Conservation (phyloP, 306 rosid genomes). For the Casuarina glauca region DNA sequence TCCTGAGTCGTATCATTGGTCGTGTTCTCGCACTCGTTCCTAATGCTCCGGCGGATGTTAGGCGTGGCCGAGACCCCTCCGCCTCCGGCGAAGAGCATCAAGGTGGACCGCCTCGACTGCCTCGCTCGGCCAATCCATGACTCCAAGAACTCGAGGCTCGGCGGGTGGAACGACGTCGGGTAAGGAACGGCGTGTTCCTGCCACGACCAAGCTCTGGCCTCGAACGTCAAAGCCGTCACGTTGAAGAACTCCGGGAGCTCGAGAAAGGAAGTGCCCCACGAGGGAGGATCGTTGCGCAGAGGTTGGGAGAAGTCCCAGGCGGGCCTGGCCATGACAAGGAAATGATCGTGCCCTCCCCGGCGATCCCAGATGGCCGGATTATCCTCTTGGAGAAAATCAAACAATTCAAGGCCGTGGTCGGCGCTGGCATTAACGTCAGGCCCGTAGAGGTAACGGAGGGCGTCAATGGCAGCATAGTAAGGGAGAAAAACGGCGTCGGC, state of each 20-base stretch:
- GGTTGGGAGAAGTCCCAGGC: conserved; percentile 90
- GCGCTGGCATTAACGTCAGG: conserved; percentile 61
- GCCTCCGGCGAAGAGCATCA: conserved; percentile 71
- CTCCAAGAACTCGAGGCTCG: conserved; percentile 50
- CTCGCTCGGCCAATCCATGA: conserved; percentile 72
- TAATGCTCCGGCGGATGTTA: conserved; percentile 66
- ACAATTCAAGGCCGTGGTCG: conserved; percentile 65
- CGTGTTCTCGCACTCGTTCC: conserved; percentile 57
- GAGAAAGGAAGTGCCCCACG: conserved; percentile 89
- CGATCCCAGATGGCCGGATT: conserved; percentile 56
- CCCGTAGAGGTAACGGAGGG: conserved; percentile 72
- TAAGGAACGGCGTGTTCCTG: conserved; percentile 89
- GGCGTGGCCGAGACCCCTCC: conserved; percentile 59
- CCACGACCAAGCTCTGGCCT: conserved; percentile 90
- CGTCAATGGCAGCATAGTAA: conserved; percentile 66
- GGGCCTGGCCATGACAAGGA: conserved; percentile 82
- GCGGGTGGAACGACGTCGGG: conserved; percentile 89
- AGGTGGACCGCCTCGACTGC: conserved; percentile 43
- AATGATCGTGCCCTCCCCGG: conserved; percentile 75
- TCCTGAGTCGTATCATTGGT: conserved; percentile 11
- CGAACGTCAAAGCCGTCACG: conserved; percentile 65
- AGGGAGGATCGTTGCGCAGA: conserved; percentile 50
- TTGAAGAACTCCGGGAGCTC: conserved; percentile 66
- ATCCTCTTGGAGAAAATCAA: conserved; percentile 46
- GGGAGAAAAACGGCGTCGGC: conserved; percentile 75